Percentiles rank a stretch among this genome's conserved stretches.
Evolutionary conservation across 805 yeast genomes (phyloP).

Genomic region (Komagataella kurtzmanii): DNA sequence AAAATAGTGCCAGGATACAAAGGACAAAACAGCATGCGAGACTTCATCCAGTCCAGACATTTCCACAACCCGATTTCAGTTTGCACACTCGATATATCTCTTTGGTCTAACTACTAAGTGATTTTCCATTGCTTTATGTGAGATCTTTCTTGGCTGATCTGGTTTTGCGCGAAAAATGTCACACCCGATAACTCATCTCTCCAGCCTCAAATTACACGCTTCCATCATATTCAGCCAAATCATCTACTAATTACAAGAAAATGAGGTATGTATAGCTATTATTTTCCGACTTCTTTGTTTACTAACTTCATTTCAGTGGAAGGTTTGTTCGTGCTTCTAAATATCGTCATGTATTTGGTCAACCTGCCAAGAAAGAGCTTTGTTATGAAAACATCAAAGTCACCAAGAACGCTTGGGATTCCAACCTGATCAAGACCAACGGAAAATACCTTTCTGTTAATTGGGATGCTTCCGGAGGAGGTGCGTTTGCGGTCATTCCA

Average conservation of each 20-base stretch:
- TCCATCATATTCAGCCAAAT: not conserved
- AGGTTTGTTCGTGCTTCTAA: slow-evolving; percentile 94
- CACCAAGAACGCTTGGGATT: slow-evolving; percentile 93
- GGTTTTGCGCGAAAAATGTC: not conserved
- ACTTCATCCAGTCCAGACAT: no score
- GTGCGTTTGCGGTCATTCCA: slow-evolving; percentile 93
- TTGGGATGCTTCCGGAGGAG: slow-evolving; percentile 95
- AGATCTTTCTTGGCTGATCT: not conserved
- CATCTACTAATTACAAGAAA: not conserved
- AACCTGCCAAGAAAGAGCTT: slow-evolving; percentile 58
- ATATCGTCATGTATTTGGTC: slow-evolving; percentile 93
- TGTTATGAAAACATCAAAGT: slow-evolving; percentile 65
- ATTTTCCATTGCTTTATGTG: not conserved
- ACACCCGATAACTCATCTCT: not conserved
- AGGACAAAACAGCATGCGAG: no score
- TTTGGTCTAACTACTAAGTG: not conserved
- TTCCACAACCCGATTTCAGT: no score
- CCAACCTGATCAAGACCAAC: slow-evolving; percentile 77
- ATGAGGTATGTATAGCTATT: slow-evolving; percentile 10
- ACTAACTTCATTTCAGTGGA: slow-evolving; percentile 30
- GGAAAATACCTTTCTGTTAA: slow-evolving; percentile 78
- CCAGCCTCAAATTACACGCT: not conserved
- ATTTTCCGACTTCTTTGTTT: not conserved
- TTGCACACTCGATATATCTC: no score
- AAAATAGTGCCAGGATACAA: no score